Evolutionary conservation across 306 rosid species (phyloP).

Genomic region (Ormosia semicastrata): DNA sequence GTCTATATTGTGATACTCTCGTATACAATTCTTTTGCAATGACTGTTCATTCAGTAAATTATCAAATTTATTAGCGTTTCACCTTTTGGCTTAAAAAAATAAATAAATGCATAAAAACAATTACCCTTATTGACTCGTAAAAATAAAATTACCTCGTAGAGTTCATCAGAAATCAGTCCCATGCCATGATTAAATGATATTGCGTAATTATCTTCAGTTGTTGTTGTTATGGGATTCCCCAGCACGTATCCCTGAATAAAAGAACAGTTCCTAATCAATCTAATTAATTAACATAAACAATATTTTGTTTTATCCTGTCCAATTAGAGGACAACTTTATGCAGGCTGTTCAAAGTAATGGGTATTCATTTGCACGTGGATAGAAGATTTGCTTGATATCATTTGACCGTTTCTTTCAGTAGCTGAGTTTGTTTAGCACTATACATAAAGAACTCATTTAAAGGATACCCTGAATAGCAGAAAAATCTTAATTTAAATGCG

Average conservation of each 20-base stretch:
- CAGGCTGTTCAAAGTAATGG: not conserved
- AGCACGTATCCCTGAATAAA: constrained; percentile 45
- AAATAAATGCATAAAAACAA: not conserved
- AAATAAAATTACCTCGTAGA: constrained; percentile 35
- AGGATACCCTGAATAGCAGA: not conserved
- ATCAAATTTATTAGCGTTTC: not conserved
- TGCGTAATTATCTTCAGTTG: not conserved
- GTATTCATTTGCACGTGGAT: not conserved
- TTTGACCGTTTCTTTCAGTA: not conserved
- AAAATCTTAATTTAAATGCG: not conserved
- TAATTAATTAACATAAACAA: not conserved
- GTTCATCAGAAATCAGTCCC: constrained; percentile 56
- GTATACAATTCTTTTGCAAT: constrained; percentile 32
- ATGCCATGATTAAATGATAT: constrained; percentile 43
- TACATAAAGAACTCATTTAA: not conserved
- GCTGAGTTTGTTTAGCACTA: not conserved
- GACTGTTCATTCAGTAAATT: constrained; percentile 25
- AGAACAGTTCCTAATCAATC: not conserved
- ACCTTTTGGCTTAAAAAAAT: too few species aligned
- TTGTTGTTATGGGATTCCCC: constrained; percentile 39
- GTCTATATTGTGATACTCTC: constrained; percentile 16
- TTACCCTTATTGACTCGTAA: not conserved
- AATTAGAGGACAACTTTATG: not conserved
- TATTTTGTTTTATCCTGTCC: not conserved
- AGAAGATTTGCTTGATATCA: not conserved